A percentile compares a stretch with the other conserved stretches of the same genome.
These are phyloP conservation scores for Vigna hirtella DNA, from an alignment of 306 rosid species.

Conservation along the genomic window DNA sequence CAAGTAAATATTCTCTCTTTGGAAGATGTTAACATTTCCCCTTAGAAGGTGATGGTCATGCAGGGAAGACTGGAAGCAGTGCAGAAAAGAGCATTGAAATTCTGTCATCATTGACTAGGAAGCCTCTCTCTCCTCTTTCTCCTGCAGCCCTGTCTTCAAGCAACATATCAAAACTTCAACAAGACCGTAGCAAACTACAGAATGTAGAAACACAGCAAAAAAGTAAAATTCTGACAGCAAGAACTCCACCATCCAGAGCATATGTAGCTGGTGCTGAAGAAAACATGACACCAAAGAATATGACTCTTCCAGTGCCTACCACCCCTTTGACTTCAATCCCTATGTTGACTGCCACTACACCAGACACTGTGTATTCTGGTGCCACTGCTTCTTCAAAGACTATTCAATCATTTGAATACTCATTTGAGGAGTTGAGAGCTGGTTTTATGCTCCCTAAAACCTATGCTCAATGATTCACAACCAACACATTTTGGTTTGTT, in stretches of 20 bases:
- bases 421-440: conserved; percentile 71
- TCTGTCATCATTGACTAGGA: conserved; percentile 50
- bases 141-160: conserved; percentile 49
- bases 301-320: conserved; percentile 50
- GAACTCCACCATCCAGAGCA: conserved; percentile 58
- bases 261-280: conserved; percentile 46
- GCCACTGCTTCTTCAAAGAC: conserved; percentile 32
- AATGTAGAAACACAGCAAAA: conserved; percentile 17
- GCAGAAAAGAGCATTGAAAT: conserved; percentile 43
- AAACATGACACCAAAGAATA: conserved; percentile 58
- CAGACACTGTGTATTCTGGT: conserved; percentile 46
- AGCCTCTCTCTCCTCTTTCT: conserved; percentile 70
- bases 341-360: conserved; percentile 59
- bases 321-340: conserved; percentile 65
- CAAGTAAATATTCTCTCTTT: no score
- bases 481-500: conserved; percentile 21
- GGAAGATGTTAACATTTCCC: no score
- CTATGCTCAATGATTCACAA: conserved; percentile 40
- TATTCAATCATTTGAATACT: conserved; percentile 52
- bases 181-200: conserved; percentile 40
- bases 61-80: conserved; percentile 37
- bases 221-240: conserved; percentile 39
- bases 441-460: conserved; percentile 50
- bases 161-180: conserved; percentile 46
- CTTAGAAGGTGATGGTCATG: conserved; percentile 40